phyloP scores from a whole-genome alignment of 148 eudicot species.

The Silene conica region DNA sequence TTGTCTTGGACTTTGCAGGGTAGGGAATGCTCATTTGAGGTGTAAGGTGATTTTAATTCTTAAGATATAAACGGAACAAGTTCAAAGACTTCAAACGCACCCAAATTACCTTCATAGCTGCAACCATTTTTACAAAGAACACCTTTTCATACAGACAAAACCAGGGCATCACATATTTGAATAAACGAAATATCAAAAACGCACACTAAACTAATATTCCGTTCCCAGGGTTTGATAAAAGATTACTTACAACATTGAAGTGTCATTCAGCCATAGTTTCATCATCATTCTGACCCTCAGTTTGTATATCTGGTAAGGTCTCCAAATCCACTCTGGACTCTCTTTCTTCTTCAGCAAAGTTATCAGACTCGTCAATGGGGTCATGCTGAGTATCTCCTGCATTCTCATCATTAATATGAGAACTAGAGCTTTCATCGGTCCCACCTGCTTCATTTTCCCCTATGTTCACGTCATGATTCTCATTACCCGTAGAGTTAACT shows the following conservation, averaged over 20 bases:
- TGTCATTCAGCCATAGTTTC: conserved; percentile 53
- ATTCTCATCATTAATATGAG: conserved; percentile 25
- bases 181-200: not conserved
- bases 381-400: conserved; percentile 36
- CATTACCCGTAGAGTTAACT: conserved; percentile 11
- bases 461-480: conserved; percentile 20
- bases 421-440: conserved; percentile 31
- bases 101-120: conserved; percentile 19
- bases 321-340: conserved; percentile 45
- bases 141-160: conserved; percentile 20
- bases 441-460: conserved; percentile 22
- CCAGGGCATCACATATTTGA: conserved; percentile 13
- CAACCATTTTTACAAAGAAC: conserved; percentile 15
- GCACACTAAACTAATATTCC: conserved; percentile 12
- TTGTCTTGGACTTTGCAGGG: not conserved
- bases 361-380: conserved; percentile 47
- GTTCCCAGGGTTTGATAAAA: not conserved
- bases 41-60: not conserved
- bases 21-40: not conserved
- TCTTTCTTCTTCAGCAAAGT: conserved; percentile 41
- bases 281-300: conserved; percentile 46
- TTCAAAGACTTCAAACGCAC: not conserved
- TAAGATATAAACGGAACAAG: not conserved
- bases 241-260: conserved; percentile 8
- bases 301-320: conserved; percentile 58